Conservation (phyloP, 306 rosid genomes). For the Morella rubra region DNA sequence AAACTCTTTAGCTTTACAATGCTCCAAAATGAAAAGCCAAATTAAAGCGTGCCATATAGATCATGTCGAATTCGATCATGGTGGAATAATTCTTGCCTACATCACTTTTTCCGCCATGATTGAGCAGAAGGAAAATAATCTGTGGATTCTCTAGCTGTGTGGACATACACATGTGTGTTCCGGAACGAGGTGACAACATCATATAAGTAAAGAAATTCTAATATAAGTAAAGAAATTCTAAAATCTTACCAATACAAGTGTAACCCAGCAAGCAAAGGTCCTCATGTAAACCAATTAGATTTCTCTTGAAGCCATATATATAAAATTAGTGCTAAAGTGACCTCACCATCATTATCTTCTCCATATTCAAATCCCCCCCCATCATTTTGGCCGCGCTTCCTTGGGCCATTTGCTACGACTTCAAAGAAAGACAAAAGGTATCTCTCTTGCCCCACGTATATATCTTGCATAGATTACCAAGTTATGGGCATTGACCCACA, state of each 20-base stretch:
- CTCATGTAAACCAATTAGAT: slow-evolving; percentile 10
- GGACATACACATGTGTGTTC: slow-evolving; percentile 30
- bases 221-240: slow-evolving; percentile 15
- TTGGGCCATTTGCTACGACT: slow-evolving; percentile 16
- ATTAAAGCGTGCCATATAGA: neutral
- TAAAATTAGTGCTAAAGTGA: slow-evolving; percentile 31
- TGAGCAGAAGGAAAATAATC: slow-evolving; percentile 30
- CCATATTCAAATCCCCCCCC: slow-evolving; percentile 11
- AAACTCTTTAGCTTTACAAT: slow-evolving; percentile 8
- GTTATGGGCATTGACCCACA: slow-evolving; percentile 11
- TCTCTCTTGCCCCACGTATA: slow-evolving; percentile 20
- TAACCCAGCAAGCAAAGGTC: slow-evolving; percentile 25
- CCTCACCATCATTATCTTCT: slow-evolving; percentile 44
- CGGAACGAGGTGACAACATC: slow-evolving; percentile 53
- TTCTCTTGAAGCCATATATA: slow-evolving; percentile 27
- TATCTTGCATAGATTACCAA: slow-evolving; percentile 21
- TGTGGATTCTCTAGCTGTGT: slow-evolving; percentile 22
- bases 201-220: slow-evolving; percentile 32
- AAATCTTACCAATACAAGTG: slow-evolving; percentile 1
- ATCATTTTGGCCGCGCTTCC: slow-evolving; percentile 20
- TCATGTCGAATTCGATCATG: slow-evolving; percentile 15
- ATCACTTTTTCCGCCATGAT: slow-evolving; percentile 32
- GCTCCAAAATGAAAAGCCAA: neutral
- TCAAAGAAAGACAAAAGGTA: slow-evolving; percentile 25
- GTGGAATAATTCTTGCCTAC: slow-evolving; percentile 28